A percentile compares a stretch with the other conserved stretches of the same genome.
These are phyloP conservation scores for Coemansia sp. DNA, from an alignment of 192 early-diverging fungal genomes.

Conservation along the genomic window DNA sequence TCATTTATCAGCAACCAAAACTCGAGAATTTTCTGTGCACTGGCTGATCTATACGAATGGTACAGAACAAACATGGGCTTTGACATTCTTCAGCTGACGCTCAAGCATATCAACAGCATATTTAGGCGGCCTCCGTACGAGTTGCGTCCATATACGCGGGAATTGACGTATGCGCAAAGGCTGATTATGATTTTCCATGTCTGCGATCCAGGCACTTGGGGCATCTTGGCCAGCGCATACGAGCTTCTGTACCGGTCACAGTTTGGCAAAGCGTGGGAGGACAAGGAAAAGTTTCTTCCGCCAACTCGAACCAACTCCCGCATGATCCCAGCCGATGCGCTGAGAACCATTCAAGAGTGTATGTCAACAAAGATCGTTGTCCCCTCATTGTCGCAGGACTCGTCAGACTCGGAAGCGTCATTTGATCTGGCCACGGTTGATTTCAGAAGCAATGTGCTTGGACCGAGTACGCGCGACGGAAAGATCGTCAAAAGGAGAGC, in stretches of 20 bases:
- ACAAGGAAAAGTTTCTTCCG: constrained; percentile 31
- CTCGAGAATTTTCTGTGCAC: constrained; percentile 37
- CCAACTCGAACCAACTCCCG: neutral
- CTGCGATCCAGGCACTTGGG: constrained; percentile 22
- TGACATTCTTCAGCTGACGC: constrained; percentile 24
- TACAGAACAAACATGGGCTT: constrained; percentile 11
- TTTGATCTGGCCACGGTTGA: neutral
- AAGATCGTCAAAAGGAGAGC: constrained; percentile 26
- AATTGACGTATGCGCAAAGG: constrained; percentile 37
- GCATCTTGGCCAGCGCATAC: constrained; percentile 21
- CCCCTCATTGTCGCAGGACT: neutral
- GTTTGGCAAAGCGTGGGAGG: constrained; percentile 15
- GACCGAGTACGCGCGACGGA: neutral
- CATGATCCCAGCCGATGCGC: constrained; percentile 14
- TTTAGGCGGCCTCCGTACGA: constrained; percentile 41
- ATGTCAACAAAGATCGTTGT: neutral
- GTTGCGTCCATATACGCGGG: constrained; percentile 25
- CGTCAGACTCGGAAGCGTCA: neutral
- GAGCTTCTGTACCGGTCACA: constrained; percentile 11
- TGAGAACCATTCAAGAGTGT: constrained; percentile 26
- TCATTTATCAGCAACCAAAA: constrained; percentile 49
- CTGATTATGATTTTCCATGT: constrained; percentile 34
- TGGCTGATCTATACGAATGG: constrained; percentile 31
- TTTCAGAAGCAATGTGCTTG: neutral
- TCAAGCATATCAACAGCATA: constrained; percentile 39